Evolutionary conservation across 2,329 filamentous ascomycete species (phyloP), one percentile per base, ranked within the genome.

Genomic region (Colletotrichum neosansevieriae): DNA sequence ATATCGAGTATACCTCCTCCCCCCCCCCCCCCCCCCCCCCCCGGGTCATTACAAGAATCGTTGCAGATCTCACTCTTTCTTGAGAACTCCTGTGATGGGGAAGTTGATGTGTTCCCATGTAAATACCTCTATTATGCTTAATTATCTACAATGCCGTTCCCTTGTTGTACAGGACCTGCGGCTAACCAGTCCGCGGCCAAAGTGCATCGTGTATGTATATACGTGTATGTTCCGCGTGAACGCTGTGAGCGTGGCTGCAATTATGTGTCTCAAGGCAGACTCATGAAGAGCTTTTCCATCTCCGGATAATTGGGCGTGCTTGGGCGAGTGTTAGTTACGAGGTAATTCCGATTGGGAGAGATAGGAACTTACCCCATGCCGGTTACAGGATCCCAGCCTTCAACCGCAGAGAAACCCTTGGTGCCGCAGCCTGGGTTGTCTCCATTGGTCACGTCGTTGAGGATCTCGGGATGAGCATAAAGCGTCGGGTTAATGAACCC

Each of bases 351-450:
- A 3, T 17, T 40, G 15, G 13, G 24, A 9, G 3, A 10, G n/a
- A 34, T 12, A 34, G 12, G 21, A 36, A 45, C 60, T 64, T 36
- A 68, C 67, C 67, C 67, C 63, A 69, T 38, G 56, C 67, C 67
- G 11, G 67, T 66, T n/a, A 67, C 50, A 19, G 67, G 67, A 50
- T 69, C 67, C 67, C 67, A 69, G 11, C 67, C 67, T n/a, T 29
- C 4, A 13, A 69, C 67, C 11, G 75, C 76, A 2, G 70, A 70
- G 53, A 78, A 79, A 0, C 77, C 77, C 4, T 68, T 40, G 2
- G 74, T 76, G n/a, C 74, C 72, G 34, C 77, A 79, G 9, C 77
- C 77, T 2, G 77, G 77, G 57, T 77, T 78, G 4, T 66, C 68
- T 2, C 76, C 76, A 1, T 63, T 68, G 6, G 71, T 74, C 12